Conservation (phyloP, 129 eudicot species). For the Centrapalus pauciflorus region DNA sequence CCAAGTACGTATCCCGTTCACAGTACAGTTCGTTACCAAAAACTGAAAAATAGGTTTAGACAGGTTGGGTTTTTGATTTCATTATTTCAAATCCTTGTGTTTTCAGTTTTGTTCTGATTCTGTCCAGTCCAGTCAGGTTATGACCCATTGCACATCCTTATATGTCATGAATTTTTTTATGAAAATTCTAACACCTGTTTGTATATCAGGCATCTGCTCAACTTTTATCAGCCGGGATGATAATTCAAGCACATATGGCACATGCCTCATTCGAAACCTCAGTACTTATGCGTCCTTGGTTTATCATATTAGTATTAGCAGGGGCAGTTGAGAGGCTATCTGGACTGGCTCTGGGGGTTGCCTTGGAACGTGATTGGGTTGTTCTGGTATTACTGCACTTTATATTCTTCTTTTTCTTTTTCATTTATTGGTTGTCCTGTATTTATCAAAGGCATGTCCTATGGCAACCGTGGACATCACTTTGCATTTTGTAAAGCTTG, state of each 20-base stretch:
- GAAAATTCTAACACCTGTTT: constrained; percentile 13
- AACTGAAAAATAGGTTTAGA: no score
- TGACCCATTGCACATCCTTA: no score
- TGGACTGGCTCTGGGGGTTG: constrained; percentile 94
- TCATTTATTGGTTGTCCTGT: neutral
- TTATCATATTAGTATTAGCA: constrained; percentile 75
- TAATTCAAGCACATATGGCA: constrained; percentile 72
- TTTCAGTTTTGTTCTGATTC: neutral
- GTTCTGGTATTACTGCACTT: constrained; percentile 51
- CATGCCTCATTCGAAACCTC: constrained; percentile 47
- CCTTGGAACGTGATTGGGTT: constrained; percentile 98
- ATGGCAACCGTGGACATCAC: neutral
- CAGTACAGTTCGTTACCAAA: no score
- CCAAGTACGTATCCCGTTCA: no score
- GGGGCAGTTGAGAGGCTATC: constrained; percentile 86
- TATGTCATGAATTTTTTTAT: neutral
- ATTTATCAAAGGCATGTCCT: neutral
- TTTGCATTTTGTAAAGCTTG: neutral
- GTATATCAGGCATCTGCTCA: constrained; percentile 81
- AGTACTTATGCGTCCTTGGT: constrained; percentile 87
- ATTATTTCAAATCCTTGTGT: no score
- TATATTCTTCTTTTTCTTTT: neutral
- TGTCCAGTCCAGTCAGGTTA: no score
- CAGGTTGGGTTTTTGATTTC: no score
- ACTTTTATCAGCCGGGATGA: constrained; percentile 83